Percentiles rank a stretch among this genome's conserved stretches.
These are phyloP conservation scores for Hymenoscyphus repandus DNA, from an alignment of 2,329 filamentous ascomycete species.

Conservation along the genomic window DNA sequence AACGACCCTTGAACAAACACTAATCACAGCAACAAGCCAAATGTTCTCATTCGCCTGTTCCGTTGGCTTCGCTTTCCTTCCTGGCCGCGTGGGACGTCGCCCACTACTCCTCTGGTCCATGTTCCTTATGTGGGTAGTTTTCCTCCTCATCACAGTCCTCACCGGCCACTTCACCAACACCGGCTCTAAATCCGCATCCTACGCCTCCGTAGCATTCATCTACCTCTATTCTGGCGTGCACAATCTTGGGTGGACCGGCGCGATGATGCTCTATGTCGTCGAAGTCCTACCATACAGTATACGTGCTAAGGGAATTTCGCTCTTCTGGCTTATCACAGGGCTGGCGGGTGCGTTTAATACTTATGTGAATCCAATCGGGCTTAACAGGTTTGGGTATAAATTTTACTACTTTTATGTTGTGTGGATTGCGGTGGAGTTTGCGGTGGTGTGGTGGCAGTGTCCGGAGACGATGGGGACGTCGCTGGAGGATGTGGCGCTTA, in stretches of 20 bases:
- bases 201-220: constrained; percentile 33
- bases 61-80: constrained; percentile 42
- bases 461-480: constrained; percentile 18
- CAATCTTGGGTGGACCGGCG: constrained; percentile 51
- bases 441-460: constrained; percentile 55
- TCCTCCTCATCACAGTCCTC: constrained; percentile 25
- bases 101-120: constrained; percentile 16
- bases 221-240: constrained; percentile 42
- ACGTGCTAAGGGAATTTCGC: constrained; percentile 34
- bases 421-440: constrained; percentile 53
- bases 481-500: constrained; percentile 39
- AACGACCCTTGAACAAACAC: constrained; percentile 16
- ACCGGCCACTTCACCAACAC: constrained; percentile 18
- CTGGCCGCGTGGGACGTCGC: constrained; percentile 26
- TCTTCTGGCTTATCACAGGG: constrained; percentile 38
- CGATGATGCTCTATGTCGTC: constrained; percentile 38
- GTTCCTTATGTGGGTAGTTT: constrained; percentile 30
- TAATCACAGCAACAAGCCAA: constrained; percentile 26
- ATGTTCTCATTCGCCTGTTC: constrained; percentile 35
- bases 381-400: constrained; percentile 33
- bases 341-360: constrained; percentile 31
- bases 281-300: constrained; percentile 38
- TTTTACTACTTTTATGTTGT: constrained; percentile 38
- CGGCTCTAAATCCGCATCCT: constrained; percentile 21
- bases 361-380: constrained; percentile 42